Evolutionary conservation across 352 stramenopile species (phyloP), one percentile per base, ranked within the genome.

Genomic region (Saprolegnia parasitica): DNA sequence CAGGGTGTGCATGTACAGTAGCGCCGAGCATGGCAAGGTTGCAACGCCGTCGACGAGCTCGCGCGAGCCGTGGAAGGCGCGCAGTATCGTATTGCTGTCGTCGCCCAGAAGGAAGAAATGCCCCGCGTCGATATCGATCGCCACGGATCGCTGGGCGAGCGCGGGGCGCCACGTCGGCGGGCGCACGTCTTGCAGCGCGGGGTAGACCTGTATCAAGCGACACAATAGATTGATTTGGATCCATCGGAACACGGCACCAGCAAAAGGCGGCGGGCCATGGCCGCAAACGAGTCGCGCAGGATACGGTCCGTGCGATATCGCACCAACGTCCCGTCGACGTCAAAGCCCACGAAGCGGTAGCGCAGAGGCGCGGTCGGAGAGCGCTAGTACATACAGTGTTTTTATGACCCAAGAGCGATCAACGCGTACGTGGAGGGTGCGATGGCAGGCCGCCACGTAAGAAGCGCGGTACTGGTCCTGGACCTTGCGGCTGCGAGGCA

Each of bases 261-360:
- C 13, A 66, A 39, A 21, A 40, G 55, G 23, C 29, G 58, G 5
- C 23, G 58, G 1, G n/a, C 23, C 0, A 52, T 20, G n/a, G 23
- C 8, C 1, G 24, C n/a, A 16, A 60, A 4, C 13, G 52, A 16
- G 13, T 60, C 52, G 35, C 16, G 11, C 3, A 60, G n/a, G 35
- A 60, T 60, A 9, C 24, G 24, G 3, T 49, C 9, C 18, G 29
- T 20, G 21, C n/a, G 24, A 23, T 66, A 66, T 23, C 55, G 18
- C 10, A 66, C 58, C 10, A 66, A 21, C 15, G 58, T 66, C 3
- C 58, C 58, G 24, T 66, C 58, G 23, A 66, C 46, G 26, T 66
- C 58, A 54, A 66, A 66, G 15, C 58, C 58, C 10, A 60, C 20
- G 52, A 13, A 60, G 35, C 20, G 11, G 35, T 60, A 60, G 11